Base-by-base conservation (phyloP, 768 basidiomycete genomes). In the Termitomyces eurrhizus region DNA sequence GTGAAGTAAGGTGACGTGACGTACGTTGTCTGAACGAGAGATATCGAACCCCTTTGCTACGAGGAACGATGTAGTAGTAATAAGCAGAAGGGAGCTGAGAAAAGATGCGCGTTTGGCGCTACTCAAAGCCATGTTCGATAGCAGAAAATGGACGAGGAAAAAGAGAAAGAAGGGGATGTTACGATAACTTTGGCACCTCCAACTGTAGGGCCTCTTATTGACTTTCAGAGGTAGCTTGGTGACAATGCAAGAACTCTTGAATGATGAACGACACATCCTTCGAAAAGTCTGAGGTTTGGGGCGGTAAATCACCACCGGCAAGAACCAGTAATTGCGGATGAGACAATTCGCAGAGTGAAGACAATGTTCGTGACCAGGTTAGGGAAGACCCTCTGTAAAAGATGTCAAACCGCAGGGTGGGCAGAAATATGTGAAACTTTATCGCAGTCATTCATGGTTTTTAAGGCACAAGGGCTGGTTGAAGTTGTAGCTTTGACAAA, bases 1-100 rank as follows among this genome's bases (percentile, higher is more conserved):
- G 26, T 21, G 26, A 36, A 51, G 13, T 9, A 36, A 26, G n/a
- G 13, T 11, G 14, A 37, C 6, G 12, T 13, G 13, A 64, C 70
- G 36, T 66, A 77, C 76, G 50, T 78, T 78, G 56, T 78, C 75
- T 35, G 71, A 73, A 48, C 74, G 61, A 9, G 70, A 68, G 46
- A 66, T 72, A 60, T 76, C 74, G 62, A 69, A 76, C 32, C 66
- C 74, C n/a, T 56, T 46, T n/a, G 55, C 64, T 29, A 41, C 48
- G 46, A 62, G 57, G 13, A 61, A 51, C n/a, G 54, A 55, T 21
- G 41, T 42, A 41, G 29, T 59, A 13, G 18, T 32, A 36, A 55
- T 26, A 3, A 51, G 56, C 42, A 61, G 48, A 58, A 59, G 44
- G 44, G 16, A 56, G 4, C 13, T 9, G 2, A 52, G 35, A 14